A percentile compares a stretch with the other conserved stretches of the same genome.
These are phyloP conservation scores for Rutidosis leptorrhynchoides DNA, from an alignment of 129 eudicot species.

Conservation along the genomic window DNA sequence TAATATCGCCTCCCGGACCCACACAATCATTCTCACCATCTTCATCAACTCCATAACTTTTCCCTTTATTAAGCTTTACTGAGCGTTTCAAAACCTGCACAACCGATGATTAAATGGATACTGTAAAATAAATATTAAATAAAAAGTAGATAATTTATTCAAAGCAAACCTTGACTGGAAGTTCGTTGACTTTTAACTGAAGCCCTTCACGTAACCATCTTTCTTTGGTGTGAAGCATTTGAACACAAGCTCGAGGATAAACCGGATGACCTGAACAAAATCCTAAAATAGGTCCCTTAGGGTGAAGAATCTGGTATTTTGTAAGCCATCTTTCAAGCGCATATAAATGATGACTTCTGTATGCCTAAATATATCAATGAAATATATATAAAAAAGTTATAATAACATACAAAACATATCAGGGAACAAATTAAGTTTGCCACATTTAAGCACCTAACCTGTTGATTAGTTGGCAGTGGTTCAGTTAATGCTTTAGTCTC, in stretches of 20 bases:
- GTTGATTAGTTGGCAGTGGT: conserved; percentile 99
- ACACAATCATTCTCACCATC: conserved; percentile 47
- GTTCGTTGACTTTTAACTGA: conserved; percentile 65
- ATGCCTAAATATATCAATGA: conserved; percentile 50
- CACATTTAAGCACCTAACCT: conserved; percentile 38
- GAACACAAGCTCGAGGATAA: conserved; percentile 89
- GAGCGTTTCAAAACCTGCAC: conserved; percentile 71
- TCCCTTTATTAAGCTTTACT: conserved; percentile 46
- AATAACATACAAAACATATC: background rate
- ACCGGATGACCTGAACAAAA: conserved; percentile 84
- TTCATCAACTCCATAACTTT: conserved; percentile 43
- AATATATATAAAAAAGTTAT: background rate
- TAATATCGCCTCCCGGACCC: conserved; percentile 40
- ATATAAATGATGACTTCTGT: conserved; percentile 71
- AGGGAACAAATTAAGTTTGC: background rate
- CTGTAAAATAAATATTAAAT: background rate
- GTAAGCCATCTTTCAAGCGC: conserved; percentile 93
- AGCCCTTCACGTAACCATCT: conserved; percentile 91
- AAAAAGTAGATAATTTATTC: background rate
- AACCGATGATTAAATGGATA: background rate
- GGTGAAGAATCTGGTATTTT: conserved; percentile 78
- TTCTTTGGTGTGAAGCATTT: conserved; percentile 69
- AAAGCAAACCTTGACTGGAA: conserved; percentile 68
- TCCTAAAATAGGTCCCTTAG: conserved; percentile 85
- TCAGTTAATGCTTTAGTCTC: conserved; percentile 91